Conservation (phyloP, 441 rosid species). For the Syzygium malaccense region DNA sequence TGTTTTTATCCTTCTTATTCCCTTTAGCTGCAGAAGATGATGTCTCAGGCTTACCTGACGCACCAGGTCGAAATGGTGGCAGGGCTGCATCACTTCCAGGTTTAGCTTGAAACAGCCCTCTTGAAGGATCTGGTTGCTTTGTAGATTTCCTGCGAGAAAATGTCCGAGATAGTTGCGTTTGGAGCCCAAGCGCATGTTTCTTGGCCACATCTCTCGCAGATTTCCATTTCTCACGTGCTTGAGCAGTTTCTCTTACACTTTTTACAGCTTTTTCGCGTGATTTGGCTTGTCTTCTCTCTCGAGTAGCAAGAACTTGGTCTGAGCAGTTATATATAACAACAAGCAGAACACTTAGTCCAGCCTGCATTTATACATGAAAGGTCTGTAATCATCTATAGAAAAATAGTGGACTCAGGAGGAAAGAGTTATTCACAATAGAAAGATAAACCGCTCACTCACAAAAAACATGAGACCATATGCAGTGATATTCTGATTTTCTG, state of each 20-base stretch:
- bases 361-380: constrained; percentile 27
- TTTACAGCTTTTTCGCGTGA: constrained; percentile 86
- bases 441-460: constrained; percentile 43
- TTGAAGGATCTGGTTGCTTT: constrained; percentile 28
- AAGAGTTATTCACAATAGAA: background rate
- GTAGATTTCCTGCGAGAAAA: constrained; percentile 63
- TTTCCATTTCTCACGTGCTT: constrained; percentile 85
- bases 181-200: constrained; percentile 64
- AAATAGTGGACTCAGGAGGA: background rate
- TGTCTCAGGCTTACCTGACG: constrained; percentile 24
- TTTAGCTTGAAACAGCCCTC: constrained; percentile 40
- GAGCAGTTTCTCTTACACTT: constrained; percentile 74
- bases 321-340: constrained; percentile 90
- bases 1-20: constrained; percentile 40
- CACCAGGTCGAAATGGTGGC: constrained; percentile 25
- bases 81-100: constrained; percentile 37
- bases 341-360: constrained; percentile 58
- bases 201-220: constrained; percentile 86
- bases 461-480: constrained; percentile 84
- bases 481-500: constrained; percentile 79
- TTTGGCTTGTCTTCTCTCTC: constrained; percentile 76
- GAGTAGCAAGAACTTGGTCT: constrained; percentile 85
- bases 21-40: constrained; percentile 34
- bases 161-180: constrained; percentile 65
- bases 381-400: background rate